Conservation (phyloP, 768 basidiomycete species). For the Polyporus arcularius region DNA sequence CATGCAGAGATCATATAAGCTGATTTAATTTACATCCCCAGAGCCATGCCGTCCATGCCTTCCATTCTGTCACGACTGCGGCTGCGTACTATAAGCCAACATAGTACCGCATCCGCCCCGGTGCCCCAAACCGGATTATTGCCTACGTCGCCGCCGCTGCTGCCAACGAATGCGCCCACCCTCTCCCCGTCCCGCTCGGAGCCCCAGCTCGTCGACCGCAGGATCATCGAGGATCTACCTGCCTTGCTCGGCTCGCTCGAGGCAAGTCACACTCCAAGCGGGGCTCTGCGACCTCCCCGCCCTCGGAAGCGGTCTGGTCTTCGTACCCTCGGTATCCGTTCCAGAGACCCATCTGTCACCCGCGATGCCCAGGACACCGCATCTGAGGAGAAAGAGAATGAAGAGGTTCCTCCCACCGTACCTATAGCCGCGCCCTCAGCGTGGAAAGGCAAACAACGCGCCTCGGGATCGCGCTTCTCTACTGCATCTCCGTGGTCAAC, state of each 20-base stretch:
- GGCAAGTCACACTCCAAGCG: background rate
- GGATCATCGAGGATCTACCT: slow-evolving; percentile 26
- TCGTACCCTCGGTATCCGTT: background rate
- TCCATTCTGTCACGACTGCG: slow-evolving; percentile 29
- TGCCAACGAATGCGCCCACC: background rate
- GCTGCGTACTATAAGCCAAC: slow-evolving; percentile 22
- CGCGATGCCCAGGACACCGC: background rate
- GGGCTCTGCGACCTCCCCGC: slow-evolving; percentile 21
- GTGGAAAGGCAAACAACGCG: slow-evolving; percentile 1
- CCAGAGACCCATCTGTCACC: background rate
- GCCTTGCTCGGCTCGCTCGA: slow-evolving; percentile 22
- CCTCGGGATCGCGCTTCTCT: slow-evolving; percentile 3
- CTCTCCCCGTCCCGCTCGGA: slow-evolving; percentile 4
- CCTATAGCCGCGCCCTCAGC: background rate
- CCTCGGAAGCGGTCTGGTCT: slow-evolving; percentile 14
- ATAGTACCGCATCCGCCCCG: background rate
- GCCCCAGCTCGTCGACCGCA: slow-evolving; percentile 20
- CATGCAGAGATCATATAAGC: background rate
- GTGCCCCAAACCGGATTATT: background rate
- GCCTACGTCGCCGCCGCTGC: background rate
- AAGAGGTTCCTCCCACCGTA: background rate
- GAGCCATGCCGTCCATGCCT: slow-evolving; percentile 28
- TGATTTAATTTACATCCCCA: background rate
- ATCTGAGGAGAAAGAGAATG: slow-evolving; percentile 14
- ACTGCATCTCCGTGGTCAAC: slow-evolving; percentile 23